phyloP scores from a whole-genome alignment of 208 protist genomes.

The Kentomonas sorsogonicus region DNA sequence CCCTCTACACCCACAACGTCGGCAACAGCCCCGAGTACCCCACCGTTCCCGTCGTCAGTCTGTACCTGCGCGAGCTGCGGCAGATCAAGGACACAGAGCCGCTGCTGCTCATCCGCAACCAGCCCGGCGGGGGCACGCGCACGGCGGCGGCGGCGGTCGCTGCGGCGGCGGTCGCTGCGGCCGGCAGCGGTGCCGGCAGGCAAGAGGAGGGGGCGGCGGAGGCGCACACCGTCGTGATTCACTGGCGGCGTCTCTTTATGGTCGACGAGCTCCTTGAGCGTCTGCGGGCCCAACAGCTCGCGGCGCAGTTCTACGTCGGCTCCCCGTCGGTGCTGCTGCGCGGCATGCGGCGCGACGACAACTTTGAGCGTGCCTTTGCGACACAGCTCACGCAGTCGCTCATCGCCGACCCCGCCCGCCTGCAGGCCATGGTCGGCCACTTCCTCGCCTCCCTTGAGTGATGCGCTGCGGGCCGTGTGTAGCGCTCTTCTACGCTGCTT shows the following conservation, averaged over 20 bases:
- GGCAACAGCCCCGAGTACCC: conserved; percentile 37
- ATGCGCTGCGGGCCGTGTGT: background rate
- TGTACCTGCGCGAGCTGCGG: conserved; percentile 34
- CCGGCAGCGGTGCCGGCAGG: too few relatives aligned
- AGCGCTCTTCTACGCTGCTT: background rate
- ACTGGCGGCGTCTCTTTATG: conserved; percentile 55
- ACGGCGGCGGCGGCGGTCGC: background rate
- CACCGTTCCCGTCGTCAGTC: conserved; percentile 36
- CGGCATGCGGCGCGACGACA: conserved; percentile 15
- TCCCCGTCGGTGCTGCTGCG: conserved; percentile 21
- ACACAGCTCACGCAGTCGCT: conserved; percentile 25
- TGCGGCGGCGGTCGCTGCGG: background rate
- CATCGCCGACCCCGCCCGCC: conserved; percentile 19
- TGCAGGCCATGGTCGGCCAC: conserved; percentile 30
- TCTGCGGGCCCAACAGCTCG: conserved; percentile 24
- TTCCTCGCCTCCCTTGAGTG: conserved; percentile 20
- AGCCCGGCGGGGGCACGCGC: conserved; percentile 5
- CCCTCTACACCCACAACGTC: conserved; percentile 39
- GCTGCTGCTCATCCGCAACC: conserved; percentile 26
- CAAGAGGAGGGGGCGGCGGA: too few relatives aligned
- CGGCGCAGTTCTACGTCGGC: conserved; percentile 27
- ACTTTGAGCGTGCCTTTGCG: conserved; percentile 29
- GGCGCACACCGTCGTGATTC: conserved; percentile 22
- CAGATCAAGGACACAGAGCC: conserved; percentile 24
- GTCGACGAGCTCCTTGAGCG: conserved; percentile 33